phyloP scores from a whole-genome alignment of 768 basidiomycete genomes.

The Panaeolus papilionaceus region DNA sequence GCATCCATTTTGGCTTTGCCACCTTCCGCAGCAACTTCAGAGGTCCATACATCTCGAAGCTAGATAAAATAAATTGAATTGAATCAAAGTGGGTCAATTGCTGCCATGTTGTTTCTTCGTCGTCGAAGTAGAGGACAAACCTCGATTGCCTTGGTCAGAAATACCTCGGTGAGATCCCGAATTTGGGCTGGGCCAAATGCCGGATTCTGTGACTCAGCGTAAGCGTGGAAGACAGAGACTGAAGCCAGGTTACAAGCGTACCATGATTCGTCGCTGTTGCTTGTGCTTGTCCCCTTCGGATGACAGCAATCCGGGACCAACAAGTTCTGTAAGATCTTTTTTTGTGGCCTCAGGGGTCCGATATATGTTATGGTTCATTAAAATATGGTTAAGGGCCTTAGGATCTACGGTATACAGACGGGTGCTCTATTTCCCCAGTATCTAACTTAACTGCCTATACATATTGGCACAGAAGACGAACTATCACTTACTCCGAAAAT shows the following conservation, averaged over 20 bases:
- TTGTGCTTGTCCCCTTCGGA: constrained; percentile 49
- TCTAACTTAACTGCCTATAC: background rate
- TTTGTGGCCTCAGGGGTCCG: constrained; percentile 53
- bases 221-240: background rate
- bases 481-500: constrained; percentile 46
- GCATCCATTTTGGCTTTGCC: constrained; percentile 54
- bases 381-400: constrained; percentile 64
- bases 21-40: constrained; percentile 39
- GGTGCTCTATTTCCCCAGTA: constrained; percentile 26
- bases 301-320: constrained; percentile 49
- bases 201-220: constrained; percentile 49
- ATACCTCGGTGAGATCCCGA: constrained; percentile 56
- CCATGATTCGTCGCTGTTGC: constrained; percentile 39
- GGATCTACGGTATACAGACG: constrained; percentile 62
- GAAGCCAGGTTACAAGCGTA: background rate
- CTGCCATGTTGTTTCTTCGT: background rate
- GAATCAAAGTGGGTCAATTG: background rate
- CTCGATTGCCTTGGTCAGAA: constrained; percentile 54
- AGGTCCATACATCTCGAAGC: constrained; percentile 57
- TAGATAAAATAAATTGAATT: constrained; percentile 21
- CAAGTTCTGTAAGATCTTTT: constrained; percentile 40
- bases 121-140: constrained; percentile 31
- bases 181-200: constrained; percentile 64
- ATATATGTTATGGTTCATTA: constrained; percentile 56
- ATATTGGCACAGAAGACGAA: background rate